Evolutionary conservation across 768 basidiomycete species (phyloP).

Genomic region (Paxillus rubicundulus): DNA sequence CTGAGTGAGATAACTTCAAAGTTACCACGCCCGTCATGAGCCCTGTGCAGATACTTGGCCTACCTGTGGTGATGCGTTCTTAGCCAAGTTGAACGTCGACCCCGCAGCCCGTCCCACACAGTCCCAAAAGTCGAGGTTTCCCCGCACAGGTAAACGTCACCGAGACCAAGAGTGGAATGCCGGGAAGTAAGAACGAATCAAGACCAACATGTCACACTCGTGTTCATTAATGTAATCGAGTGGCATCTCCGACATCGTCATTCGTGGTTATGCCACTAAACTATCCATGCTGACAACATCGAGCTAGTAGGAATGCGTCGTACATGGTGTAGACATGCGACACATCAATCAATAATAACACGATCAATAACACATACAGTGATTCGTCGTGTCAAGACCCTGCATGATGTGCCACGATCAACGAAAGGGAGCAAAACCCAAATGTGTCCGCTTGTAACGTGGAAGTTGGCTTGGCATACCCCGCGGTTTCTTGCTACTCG

Average conservation of each 20-base stretch:
- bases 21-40: too few relatives aligned
- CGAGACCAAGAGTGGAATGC: background rate
- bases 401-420: background rate
- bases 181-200: background rate
- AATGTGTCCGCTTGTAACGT: background rate
- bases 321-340: background rate
- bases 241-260: too few relatives aligned
- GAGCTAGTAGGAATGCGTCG: background rate
- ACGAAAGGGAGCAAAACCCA: constrained; percentile 3
- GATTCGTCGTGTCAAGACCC: background rate
- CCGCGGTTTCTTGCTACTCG: constrained; percentile 19
- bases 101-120: too few relatives aligned
- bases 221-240: too few relatives aligned
- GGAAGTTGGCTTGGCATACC: constrained; percentile 2
- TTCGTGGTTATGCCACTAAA: too few relatives aligned
- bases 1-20: too few relatives aligned
- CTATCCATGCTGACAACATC: background rate
- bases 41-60: too few relatives aligned
- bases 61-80: too few relatives aligned
- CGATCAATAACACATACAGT: background rate
- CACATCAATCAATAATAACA: background rate
- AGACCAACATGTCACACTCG: background rate
- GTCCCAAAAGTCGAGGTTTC: constrained; percentile 5
- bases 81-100: constrained; percentile 1
- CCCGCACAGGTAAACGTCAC: constrained; percentile 11